These are phyloP conservation scores for Aspergillus japonicus DNA, from an alignment of 2,329 filamentous ascomycete species.

Conservation along the genomic window DNA sequence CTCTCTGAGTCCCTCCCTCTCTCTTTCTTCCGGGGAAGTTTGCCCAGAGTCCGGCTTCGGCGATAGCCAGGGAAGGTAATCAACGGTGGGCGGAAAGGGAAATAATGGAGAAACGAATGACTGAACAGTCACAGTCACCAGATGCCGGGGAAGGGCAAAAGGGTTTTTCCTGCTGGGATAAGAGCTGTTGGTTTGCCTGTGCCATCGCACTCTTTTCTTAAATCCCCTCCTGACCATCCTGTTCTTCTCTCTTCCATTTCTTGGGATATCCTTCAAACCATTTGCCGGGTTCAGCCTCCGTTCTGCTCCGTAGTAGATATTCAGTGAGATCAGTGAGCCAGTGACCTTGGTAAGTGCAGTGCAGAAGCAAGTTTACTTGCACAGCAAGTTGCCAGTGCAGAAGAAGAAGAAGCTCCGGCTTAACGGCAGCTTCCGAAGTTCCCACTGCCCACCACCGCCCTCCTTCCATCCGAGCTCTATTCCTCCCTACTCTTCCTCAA, in stretches of 20 bases:
- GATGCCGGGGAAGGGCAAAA: conserved; percentile 18
- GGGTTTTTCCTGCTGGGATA: conserved; percentile 27
- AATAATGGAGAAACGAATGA: background rate
- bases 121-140: conserved; percentile 7
- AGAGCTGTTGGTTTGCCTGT: conserved; percentile 11
- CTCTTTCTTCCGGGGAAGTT: background rate
- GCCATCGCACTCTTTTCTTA: conserved; percentile 2
- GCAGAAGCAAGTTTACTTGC: background rate
- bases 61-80: conserved; percentile 14
- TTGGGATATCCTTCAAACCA: conserved; percentile 1
- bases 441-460: conserved; percentile 22
- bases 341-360: background rate
- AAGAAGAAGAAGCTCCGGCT: conserved; percentile 6
- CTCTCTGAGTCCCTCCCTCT: background rate
- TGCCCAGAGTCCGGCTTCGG: conserved; percentile 27
- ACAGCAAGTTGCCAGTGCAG: background rate
- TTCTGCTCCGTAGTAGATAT: conserved; percentile 20
- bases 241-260: conserved; percentile 13
- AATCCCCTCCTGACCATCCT: conserved; percentile 1
- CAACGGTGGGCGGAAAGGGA: conserved; percentile 23
- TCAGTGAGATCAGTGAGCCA: background rate
- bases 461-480: conserved; percentile 37
- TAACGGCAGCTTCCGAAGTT: conserved; percentile 21
- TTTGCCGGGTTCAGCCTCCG: conserved; percentile 24
- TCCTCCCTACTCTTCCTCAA: background rate